Percentiles rank a stretch among this genome's conserved stretches.
Evolutionary conservation across 805 yeast species (phyloP).

Genomic region (Zygosaccharomyces rouxii): DNA sequence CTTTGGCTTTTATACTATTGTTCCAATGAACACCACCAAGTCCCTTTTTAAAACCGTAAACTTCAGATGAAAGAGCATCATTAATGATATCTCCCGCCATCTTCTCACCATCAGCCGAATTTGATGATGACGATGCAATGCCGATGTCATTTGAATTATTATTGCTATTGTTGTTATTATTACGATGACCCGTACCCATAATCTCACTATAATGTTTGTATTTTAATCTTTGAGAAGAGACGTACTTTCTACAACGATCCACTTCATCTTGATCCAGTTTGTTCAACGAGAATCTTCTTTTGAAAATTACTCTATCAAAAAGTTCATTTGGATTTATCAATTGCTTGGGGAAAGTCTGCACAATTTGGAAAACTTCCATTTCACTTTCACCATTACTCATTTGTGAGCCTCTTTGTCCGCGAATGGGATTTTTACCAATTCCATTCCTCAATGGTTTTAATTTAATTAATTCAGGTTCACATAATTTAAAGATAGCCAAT

Average conservation of each 20-base stretch:
- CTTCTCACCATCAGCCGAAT: conserved; percentile 5
- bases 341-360: conserved; percentile 77
- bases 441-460: conserved; percentile 18
- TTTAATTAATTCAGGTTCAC: conserved; percentile 58
- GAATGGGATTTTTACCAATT: conserved; percentile 6
- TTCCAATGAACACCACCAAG: conserved; percentile 59
- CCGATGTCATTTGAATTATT: conserved; percentile 3
- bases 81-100: conserved; percentile 27
- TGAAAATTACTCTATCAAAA: conserved; percentile 66
- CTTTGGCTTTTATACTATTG: conserved; percentile 51
- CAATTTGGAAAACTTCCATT: conserved; percentile 72
- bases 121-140: conserved; percentile 3
- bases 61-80: conserved; percentile 38
- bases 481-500: conserved; percentile 68
- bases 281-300: conserved; percentile 65
- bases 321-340: conserved; percentile 64
- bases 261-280: conserved; percentile 80
- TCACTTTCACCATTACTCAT: conserved; percentile 38
- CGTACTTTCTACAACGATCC: conserved; percentile 71
- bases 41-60: conserved; percentile 41
- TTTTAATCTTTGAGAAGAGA: conserved; percentile 54
- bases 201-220: conserved; percentile 27
- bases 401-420: conserved; percentile 6
- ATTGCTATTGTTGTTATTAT: conserved; percentile 1
- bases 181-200: conserved; percentile 11